These are phyloP conservation scores for Acorus gramineus DNA, from an alignment of 106 monocot species.

Conservation along the genomic window DNA sequence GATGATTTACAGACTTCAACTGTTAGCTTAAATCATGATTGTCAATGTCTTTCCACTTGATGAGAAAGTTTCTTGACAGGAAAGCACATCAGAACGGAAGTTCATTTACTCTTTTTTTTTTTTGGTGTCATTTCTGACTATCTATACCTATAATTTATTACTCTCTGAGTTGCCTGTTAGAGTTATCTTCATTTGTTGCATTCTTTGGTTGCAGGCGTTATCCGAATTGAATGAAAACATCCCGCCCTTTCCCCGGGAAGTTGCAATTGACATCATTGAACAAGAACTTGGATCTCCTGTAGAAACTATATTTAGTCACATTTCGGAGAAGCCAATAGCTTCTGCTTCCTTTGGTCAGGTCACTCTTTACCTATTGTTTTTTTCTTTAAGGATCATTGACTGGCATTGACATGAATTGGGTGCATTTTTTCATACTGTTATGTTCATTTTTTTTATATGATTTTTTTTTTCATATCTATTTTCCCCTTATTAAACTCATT, in stretches of 20 bases:
- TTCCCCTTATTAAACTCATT: neutral
- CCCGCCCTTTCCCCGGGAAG: slow-evolving; percentile 62
- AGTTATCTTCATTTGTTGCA: neutral
- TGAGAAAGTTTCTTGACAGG: no score
- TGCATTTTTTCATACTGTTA: neutral
- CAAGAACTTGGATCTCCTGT: slow-evolving; percentile 60
- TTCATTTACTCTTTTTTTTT: neutral
- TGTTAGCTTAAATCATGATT: no score
- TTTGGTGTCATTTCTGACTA: slow-evolving; percentile 1
- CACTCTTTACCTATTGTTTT: neutral
- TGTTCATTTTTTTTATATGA: neutral
- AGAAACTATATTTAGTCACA: slow-evolving; percentile 41
- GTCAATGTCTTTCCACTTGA: no score
- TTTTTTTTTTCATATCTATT: neutral
- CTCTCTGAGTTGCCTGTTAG: no score
- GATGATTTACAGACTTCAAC: no score
- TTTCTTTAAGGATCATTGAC: no score
- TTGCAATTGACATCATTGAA: slow-evolving; percentile 75
- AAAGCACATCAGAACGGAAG: no score
- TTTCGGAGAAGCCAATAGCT: slow-evolving; percentile 77
- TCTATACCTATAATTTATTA: neutral
- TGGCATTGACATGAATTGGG: no score
- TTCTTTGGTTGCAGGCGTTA: slow-evolving; percentile 39
- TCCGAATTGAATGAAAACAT: slow-evolving; percentile 80
- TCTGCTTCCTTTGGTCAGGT: slow-evolving; percentile 99